These are phyloP conservation scores for Furcasterigmium furcatum DNA, from an alignment of 2,329 filamentous ascomycete genomes.

Conservation along the genomic window DNA sequence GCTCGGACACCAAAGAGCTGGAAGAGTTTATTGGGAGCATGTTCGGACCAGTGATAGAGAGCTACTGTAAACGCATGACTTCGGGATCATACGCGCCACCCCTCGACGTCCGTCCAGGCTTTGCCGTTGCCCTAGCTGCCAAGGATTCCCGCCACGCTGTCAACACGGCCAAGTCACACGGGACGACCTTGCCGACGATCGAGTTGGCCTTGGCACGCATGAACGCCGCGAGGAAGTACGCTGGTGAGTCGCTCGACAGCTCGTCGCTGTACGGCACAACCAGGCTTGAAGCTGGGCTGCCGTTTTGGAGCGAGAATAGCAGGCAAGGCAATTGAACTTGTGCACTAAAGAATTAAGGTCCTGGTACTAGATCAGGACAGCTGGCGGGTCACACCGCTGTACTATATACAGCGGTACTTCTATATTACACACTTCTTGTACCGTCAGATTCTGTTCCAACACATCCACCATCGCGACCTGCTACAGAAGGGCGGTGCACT, in stretches of 20 bases:
- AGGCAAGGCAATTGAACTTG: constrained; percentile 7
- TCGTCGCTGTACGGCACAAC: constrained; percentile 7
- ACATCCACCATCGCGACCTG: too few species aligned
- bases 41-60: constrained; percentile 20
- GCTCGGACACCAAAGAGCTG: constrained; percentile 16
- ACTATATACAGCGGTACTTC: too few species aligned
- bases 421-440: too few species aligned
- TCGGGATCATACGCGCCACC: constrained; percentile 20
- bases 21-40: constrained; percentile 22
- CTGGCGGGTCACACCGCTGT: too few species aligned
- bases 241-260: constrained; percentile 8
- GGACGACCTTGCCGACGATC: constrained; percentile 6
- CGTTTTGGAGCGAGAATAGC: constrained; percentile 10
- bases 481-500: too few species aligned
- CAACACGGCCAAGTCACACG: constrained; percentile 6
- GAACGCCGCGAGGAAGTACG: constrained; percentile 6
- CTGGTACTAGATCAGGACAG: too few species aligned
- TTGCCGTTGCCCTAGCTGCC: constrained; percentile 7
- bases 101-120: constrained; percentile 6
- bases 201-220: constrained; percentile 7
- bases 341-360: too few species aligned
- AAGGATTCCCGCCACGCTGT: constrained; percentile 8
- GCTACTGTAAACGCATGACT: constrained; percentile 22
- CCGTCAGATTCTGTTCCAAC: too few species aligned
- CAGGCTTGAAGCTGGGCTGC: constrained; percentile 7